A percentile compares a stretch with the other conserved stretches of the same genome.
Evolutionary conservation across 2,329 filamentous ascomycete genomes (phyloP).

Genomic region (Sclerotiophoma versabilis): DNA sequence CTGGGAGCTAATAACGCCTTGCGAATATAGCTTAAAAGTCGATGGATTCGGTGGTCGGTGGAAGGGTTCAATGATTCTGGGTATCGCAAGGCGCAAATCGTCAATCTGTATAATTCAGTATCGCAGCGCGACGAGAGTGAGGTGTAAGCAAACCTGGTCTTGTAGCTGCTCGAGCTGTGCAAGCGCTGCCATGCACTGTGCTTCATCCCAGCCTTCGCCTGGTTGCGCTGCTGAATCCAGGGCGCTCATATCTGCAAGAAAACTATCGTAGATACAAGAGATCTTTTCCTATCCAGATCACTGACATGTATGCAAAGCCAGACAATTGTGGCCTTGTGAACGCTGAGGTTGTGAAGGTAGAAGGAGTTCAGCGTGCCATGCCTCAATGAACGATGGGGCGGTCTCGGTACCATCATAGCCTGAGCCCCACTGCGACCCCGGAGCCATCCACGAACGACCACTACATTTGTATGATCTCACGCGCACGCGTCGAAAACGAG

Average conservation of each 20-base stretch:
- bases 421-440: constrained; percentile 10
- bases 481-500: constrained; percentile 4
- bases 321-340: constrained; percentile 12
- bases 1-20: constrained; percentile 46
- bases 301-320: neutral
- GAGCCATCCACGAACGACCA: neutral
- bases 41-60: constrained; percentile 35
- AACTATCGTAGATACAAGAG: neutral
- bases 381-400: constrained; percentile 19
- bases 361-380: neutral
- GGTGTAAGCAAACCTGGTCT: constrained; percentile 45
- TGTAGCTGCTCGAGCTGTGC: constrained; percentile 55
- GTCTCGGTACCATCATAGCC: constrained; percentile 14
- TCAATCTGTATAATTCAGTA: constrained; percentile 47
- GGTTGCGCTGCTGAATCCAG: constrained; percentile 23
- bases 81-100: constrained; percentile 52
- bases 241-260: constrained; percentile 23
- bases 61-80: constrained; percentile 52
- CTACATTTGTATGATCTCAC: constrained; percentile 24
- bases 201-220: constrained; percentile 47
- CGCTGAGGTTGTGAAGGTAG: constrained; percentile 6
- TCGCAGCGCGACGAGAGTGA: neutral
- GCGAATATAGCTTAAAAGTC: constrained; percentile 49
- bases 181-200: constrained; percentile 52
- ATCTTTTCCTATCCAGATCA: too few species aligned